Base-by-base conservation (phyloP, 1,139 yeast genomes). In the Candida mesenterica region DNA sequence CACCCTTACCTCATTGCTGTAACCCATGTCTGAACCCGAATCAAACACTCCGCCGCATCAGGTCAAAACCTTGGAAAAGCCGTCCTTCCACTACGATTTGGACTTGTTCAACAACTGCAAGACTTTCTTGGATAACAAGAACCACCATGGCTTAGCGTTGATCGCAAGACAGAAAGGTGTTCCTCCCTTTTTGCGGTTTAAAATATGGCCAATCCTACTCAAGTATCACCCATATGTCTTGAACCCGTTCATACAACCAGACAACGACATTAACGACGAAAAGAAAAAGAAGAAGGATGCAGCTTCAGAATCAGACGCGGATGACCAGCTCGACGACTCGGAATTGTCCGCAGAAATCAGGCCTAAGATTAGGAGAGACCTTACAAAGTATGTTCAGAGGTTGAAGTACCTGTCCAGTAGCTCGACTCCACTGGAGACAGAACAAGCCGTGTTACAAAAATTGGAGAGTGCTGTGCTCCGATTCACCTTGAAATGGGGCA, bases 221-320 rank as follows among this genome's bases (percentile, higher is more conserved):
- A 81, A 81, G 46, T 78, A 79, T 48, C 97, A 90, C 57, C 96
- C 97, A 1, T 85, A 82, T 65, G 96, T 88, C 12, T 61, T 78
- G 29, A 70, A 79, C 36, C 96, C 96, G 0, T 83, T 76, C 44
- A 69, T 84, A 28, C 73, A 75, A 43, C 82, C 88, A 2, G 87
- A 82, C 41, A 34, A 36, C 16, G 50, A 42, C 24, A 26, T 40
- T 4, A 18, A 30, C 28, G 36, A 37, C 22, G 43, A 45, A 24
- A 46, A 46, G 7, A 44, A 44, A 19, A 36, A 32, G 17, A 15
- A 17, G 2, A 31, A 9, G 3, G 15, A 12, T 6, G n/a, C 31
- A n/a, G 17, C 34, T 20, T n/a, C 32, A 10, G 33, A 20, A 12
- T 16, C 22, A 8, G 10, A 20, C 14, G 15, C 19, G 8, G 32